Evolutionary conservation across 2,329 filamentous ascomycete genomes (phyloP), one percentile per base, ranked within the genome.

Genomic region (Penicillium decumbens): DNA sequence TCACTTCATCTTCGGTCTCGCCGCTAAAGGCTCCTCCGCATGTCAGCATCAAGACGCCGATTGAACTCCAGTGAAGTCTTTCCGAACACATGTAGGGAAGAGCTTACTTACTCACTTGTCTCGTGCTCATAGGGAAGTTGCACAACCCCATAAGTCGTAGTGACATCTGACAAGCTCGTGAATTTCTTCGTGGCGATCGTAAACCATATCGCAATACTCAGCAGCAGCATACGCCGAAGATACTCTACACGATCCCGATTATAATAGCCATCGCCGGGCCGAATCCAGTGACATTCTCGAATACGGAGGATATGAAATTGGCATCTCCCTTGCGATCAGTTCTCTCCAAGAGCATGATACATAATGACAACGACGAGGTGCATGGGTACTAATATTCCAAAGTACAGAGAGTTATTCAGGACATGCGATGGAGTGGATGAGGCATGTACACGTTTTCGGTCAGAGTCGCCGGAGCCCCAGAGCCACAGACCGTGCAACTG

Each of bases 221-320:
- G 32, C n/a, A 54, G 55, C 64, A 64, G 43, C 76, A 78, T 77
- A 80, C 79, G 25, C 76, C 77, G 49, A 80, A 80, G 0, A 74
- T 74, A 39, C 72, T 72, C 53, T 81, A 77, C 1, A 81, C 60
- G 9, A 81, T 72, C 1, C 78, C 78, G 18, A 81, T 62, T 18
- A 80, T 73, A 0, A 75, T 74, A 2, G 75, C 70, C 63, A 80
- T 80, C 0, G 72, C 66, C 7, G 68, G 62, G 8, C 69, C 70
- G 57, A 78, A 80, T 2, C 79, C 79, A 0, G 77, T 79, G 38
- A 73, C 71, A 49, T 80, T 80, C 49, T 79, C 74, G 48, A 81
- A 80, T n/a, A 77, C 72, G 15, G 60, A 57, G 57, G 81, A 81
- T 8, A 82, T 79, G 53, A 81, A 81, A 23, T 68, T 69, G 3